Evolutionary conservation across 2,329 filamentous ascomycete genomes (phyloP).

Genomic region (Aspergillus sp.): DNA sequence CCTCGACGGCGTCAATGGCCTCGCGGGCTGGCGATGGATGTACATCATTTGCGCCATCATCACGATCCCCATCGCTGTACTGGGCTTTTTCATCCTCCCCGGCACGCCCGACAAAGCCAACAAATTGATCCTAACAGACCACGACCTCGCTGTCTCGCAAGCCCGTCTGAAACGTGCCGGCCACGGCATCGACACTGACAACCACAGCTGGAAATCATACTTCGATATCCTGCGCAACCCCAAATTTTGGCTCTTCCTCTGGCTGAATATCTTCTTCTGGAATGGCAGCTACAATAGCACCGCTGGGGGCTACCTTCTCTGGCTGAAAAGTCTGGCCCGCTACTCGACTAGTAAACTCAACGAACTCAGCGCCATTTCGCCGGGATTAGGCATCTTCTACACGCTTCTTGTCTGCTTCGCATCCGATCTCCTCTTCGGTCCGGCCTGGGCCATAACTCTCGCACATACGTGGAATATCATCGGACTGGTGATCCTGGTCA

Average conservation of each 20-base stretch:
- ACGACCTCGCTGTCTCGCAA: conserved; percentile 42
- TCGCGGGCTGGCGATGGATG: conserved; percentile 50
- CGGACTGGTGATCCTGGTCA: conserved; percentile 45
- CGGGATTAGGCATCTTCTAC: conserved; percentile 51
- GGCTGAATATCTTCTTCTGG: conserved; percentile 51
- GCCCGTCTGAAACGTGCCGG: conserved; percentile 40
- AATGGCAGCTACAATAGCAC: conserved; percentile 43
- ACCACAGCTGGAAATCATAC: conserved; percentile 20
- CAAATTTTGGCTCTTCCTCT: conserved; percentile 45
- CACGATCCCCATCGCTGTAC: conserved; percentile 47
- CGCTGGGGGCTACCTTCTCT: conserved; percentile 47
- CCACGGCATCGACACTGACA: conserved; percentile 27
- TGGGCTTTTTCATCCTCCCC: conserved; percentile 46
- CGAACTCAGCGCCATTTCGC: conserved; percentile 45
- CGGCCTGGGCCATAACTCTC: conserved; percentile 48
- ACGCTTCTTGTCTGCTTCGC: conserved; percentile 47
- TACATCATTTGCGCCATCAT: conserved; percentile 49
- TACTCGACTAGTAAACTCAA: conserved; percentile 44
- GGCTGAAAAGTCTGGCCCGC: conserved; percentile 49
- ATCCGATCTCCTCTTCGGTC: conserved; percentile 47
- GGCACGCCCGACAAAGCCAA: conserved; percentile 47
- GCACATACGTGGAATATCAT: conserved; percentile 45
- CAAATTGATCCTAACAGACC: conserved; percentile 37
- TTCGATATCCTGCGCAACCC: conserved; percentile 33
- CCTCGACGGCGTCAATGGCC: conserved; percentile 39